These are phyloP conservation scores for Sporothrix pseudoabietina DNA, from an alignment of 2,329 filamentous ascomycete genomes.

Conservation along the genomic window DNA sequence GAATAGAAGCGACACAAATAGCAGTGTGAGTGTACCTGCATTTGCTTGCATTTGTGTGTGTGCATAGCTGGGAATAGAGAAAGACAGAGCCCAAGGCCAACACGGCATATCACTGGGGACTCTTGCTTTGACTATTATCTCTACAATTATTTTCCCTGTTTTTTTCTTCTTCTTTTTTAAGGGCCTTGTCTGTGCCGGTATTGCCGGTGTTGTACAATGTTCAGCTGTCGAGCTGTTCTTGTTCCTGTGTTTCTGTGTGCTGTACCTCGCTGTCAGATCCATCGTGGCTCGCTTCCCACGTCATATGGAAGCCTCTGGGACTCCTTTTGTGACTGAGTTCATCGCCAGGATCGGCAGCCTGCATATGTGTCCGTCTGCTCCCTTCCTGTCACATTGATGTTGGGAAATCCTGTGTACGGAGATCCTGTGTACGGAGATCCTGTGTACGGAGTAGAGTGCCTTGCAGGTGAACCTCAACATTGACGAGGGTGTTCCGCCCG, in stretches of 20 bases:
- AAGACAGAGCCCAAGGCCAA: neutral
- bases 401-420: neutral
- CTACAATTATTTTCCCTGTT: neutral
- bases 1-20: neutral
- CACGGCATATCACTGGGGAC: neutral
- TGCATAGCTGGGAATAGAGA: neutral
- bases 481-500: neutral
- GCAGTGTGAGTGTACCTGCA: neutral
- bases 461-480: neutral
- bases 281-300: constrained; percentile 1
- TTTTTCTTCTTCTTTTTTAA: neutral
- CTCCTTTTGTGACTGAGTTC: neutral
- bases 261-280: neutral
- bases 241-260: neutral
- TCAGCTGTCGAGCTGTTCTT: neutral
- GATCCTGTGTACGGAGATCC: constrained; percentile 4
- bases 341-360: neutral
- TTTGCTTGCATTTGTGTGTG: constrained; percentile 1
- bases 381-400: no score
- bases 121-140: neutral
- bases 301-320: neutral
- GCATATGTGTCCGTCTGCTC: neutral
- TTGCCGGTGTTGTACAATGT: neutral
- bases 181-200: constrained; percentile 5
- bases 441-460: neutral